Evolutionary conservation across 148 eudicot species (phyloP).

Genomic region (Persicaria maculosa): DNA sequence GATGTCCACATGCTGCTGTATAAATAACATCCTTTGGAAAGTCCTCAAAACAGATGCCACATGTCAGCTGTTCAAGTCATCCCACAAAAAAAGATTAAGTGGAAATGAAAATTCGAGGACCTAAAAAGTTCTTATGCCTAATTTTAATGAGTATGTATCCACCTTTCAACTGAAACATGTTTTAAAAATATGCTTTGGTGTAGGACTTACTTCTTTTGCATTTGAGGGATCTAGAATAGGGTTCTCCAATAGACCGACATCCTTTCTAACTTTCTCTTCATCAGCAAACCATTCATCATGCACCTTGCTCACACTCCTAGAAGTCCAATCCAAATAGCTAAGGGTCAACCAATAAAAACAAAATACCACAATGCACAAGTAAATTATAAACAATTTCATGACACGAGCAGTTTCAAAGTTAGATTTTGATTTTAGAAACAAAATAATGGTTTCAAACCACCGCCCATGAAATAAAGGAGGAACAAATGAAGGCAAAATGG

Average conservation of each 20-base stretch:
- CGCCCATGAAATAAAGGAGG: neutral
- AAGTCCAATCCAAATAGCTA: constrained; percentile 21
- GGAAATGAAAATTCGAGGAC: neutral
- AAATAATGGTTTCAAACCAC: neutral
- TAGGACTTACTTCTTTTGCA: constrained; percentile 43
- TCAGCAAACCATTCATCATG: constrained; percentile 93
- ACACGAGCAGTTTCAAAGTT: neutral
- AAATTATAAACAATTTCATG: neutral
- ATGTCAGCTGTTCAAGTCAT: constrained; percentile 41
- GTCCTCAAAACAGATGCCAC: constrained; percentile 77
- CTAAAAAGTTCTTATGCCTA: neutral
- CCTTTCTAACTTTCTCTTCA: constrained; percentile 65
- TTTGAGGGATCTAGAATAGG: constrained; percentile 35
- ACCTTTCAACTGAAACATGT: neutral
- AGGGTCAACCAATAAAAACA: neutral
- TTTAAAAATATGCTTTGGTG: neutral
- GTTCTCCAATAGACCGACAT: constrained; percentile 65
- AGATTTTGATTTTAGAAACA: neutral
- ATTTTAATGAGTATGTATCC: neutral
- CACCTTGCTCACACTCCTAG: constrained; percentile 81
- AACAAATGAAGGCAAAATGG: neutral
- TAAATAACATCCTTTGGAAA: constrained; percentile 44
- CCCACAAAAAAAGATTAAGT: neutral
- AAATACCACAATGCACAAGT: neutral
- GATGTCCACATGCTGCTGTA: constrained; percentile 82